phyloP scores from a whole-genome alignment of 2,329 filamentous ascomycete genomes.

The Ascochyta rabiei region DNA sequence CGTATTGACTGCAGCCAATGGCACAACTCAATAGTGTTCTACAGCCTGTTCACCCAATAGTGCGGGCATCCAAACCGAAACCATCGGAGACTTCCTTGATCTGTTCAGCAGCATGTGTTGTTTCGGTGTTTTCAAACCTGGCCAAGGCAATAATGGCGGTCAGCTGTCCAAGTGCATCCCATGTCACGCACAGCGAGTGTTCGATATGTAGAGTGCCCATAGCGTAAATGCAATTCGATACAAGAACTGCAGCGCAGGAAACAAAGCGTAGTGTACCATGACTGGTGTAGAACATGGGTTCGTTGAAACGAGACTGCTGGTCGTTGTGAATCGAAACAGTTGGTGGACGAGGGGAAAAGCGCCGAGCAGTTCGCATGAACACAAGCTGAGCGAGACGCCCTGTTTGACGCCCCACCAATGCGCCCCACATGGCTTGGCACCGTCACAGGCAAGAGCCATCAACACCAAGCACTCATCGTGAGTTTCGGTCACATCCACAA shows the following conservation, averaged over 20 bases:
- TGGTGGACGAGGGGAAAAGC: conserved; percentile 20
- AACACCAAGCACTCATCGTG: conserved; percentile 44
- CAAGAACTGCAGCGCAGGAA: background rate
- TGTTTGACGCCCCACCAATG: conserved; percentile 6
- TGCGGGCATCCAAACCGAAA: conserved; percentile 18
- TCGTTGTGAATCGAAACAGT: conserved; percentile 18
- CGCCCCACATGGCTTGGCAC: conserved; percentile 14
- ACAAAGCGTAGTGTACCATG: background rate
- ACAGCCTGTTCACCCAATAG: conserved; percentile 40
- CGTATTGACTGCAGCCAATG: conserved; percentile 36
- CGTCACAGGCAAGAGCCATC: conserved; percentile 22
- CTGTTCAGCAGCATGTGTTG: conserved; percentile 11
- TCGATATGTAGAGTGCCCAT: background rate
- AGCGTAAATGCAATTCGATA: background rate
- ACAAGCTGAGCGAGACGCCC: conserved; percentile 15
- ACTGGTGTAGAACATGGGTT: background rate
- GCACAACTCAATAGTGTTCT: conserved; percentile 17
- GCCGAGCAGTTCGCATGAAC: conserved; percentile 25
- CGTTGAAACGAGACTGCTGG: background rate
- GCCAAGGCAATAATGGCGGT: conserved; percentile 16
- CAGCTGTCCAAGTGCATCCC: conserved; percentile 3
- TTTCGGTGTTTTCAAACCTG: conserved; percentile 1
- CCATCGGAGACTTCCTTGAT: background rate
- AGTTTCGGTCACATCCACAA: conserved; percentile 32
- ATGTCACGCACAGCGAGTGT: conserved; percentile 8